These are phyloP conservation scores for Xylaria scruposa DNA, from an alignment of 495 filamentous ascomycete genomes.

Conservation along the genomic window DNA sequence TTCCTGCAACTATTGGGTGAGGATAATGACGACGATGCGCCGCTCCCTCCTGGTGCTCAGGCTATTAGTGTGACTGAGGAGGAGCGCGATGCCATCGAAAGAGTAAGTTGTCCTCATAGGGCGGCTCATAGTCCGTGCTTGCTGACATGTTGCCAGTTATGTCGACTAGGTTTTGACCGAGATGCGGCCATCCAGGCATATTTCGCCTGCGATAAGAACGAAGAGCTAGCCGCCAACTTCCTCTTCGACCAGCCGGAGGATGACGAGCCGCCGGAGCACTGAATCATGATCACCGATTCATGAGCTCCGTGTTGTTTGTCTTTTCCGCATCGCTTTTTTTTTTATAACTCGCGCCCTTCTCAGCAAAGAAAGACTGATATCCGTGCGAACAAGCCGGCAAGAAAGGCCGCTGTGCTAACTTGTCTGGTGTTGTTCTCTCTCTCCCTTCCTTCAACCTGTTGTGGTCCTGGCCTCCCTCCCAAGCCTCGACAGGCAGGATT, in stretches of 20 bases:
- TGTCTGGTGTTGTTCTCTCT: neutral
- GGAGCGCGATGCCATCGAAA: constrained; percentile 94
- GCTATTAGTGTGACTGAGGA: constrained; percentile 92
- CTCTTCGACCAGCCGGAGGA: constrained; percentile 97
- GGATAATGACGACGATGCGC: constrained; percentile 73
- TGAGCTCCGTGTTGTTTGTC: neutral
- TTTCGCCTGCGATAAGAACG: constrained; percentile 99
- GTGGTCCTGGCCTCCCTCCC: neutral
- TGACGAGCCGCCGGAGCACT: constrained; percentile 59
- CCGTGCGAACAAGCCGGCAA: constrained; percentile 9
- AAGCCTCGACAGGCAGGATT: constrained; percentile 13
- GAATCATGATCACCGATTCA: neutral
- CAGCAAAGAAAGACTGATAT: constrained; percentile 21
- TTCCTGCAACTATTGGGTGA: constrained; percentile 89
- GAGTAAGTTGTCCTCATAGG: constrained; percentile 63
- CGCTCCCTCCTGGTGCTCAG: constrained; percentile 86
- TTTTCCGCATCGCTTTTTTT: constrained; percentile 21
- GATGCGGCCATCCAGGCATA: constrained; percentile 97
- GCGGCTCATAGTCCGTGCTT: constrained; percentile 4
- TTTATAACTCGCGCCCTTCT: constrained; percentile 12
- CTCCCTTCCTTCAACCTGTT: constrained; percentile 10
- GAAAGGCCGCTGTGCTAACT: constrained; percentile 1
- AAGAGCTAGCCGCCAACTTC: constrained; percentile 96
- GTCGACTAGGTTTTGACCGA: constrained; percentile 87
- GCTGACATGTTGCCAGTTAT: constrained; percentile 68